phyloP scores from a whole-genome alignment of 345 rosid species.

The Populus ilicifolia region DNA sequence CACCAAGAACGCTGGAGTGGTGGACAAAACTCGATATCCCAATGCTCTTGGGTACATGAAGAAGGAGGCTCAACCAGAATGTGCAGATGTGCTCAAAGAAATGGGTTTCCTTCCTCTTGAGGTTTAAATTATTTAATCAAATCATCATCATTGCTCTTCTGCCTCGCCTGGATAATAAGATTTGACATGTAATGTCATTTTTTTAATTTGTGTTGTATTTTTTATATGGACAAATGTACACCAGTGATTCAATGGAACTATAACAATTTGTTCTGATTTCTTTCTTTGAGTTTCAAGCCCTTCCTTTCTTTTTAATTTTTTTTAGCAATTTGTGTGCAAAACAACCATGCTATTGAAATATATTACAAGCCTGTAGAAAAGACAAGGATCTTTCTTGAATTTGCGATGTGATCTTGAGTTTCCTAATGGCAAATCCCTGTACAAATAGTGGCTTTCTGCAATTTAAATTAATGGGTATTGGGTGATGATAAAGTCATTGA shows the following conservation, averaged over 20 bases:
- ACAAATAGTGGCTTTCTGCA: no score
- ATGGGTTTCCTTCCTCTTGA: constrained; percentile 22
- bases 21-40: constrained; percentile 8
- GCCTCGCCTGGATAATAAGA: neutral
- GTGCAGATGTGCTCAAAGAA: constrained; percentile 4
- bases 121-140: neutral
- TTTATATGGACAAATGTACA: neutral
- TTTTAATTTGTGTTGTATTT: neutral
- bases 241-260: neutral
- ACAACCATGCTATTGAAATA: no score
- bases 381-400: no score
- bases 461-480: no score
- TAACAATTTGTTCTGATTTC: neutral
- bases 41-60: constrained; percentile 21
- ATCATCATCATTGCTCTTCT: neutral
- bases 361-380: no score
- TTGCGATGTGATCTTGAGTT: no score
- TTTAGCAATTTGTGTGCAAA: no score
- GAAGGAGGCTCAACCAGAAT: neutral
- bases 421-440: no score
- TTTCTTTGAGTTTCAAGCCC: no score
- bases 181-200: neutral
- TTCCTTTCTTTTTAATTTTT: no score
- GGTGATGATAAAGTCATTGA: no score
- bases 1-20: constrained; percentile 20